Percentiles rank a stretch among this genome's conserved stretches.
phyloP scores from a whole-genome alignment of 1,284 basidiomycete species.

The Ganoderma boninense region DNA sequence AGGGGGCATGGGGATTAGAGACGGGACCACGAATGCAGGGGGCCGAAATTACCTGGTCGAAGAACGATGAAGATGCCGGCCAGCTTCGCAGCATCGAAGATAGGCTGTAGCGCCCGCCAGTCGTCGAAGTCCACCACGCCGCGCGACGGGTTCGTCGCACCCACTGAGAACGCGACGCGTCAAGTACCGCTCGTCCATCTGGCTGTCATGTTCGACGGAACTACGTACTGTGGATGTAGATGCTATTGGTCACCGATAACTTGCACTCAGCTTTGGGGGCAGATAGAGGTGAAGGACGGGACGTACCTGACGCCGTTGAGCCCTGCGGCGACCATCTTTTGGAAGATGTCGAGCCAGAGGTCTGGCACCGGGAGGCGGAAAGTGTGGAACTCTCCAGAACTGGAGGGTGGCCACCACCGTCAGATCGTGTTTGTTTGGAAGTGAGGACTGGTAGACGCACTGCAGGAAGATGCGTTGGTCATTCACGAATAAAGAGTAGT shows the following conservation, averaged over 20 bases:
- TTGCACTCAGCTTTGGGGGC: neutral
- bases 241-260: slow-evolving; percentile 44
- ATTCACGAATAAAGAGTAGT: slow-evolving; percentile 42
- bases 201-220: neutral
- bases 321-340: slow-evolving; percentile 85
- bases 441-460: slow-evolving; percentile 46
- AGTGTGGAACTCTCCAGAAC: slow-evolving; percentile 83
- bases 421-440: neutral
- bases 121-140: slow-evolving; percentile 76
- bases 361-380: slow-evolving; percentile 83
- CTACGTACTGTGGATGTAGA: slow-evolving; percentile 62
- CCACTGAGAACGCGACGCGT: slow-evolving; percentile 46
- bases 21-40: neutral
- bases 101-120: slow-evolving; percentile 73
- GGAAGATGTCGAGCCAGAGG: slow-evolving; percentile 84
- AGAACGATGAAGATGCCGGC: slow-evolving; percentile 57
- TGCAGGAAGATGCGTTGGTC: slow-evolving; percentile 52
- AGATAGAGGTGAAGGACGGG: too few species aligned
- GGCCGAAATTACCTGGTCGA: slow-evolving; percentile 46
- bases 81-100: slow-evolving; percentile 55
- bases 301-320: slow-evolving; percentile 66
- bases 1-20: neutral
- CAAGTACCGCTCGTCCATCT: neutral
- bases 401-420: slow-evolving; percentile 28
- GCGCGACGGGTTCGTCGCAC: slow-evolving; percentile 76